Evolutionary conservation across 2,329 filamentous ascomycete genomes (phyloP), one percentile per base, ranked within the genome.

Genomic region (Plenodomus tracheiphilus): DNA sequence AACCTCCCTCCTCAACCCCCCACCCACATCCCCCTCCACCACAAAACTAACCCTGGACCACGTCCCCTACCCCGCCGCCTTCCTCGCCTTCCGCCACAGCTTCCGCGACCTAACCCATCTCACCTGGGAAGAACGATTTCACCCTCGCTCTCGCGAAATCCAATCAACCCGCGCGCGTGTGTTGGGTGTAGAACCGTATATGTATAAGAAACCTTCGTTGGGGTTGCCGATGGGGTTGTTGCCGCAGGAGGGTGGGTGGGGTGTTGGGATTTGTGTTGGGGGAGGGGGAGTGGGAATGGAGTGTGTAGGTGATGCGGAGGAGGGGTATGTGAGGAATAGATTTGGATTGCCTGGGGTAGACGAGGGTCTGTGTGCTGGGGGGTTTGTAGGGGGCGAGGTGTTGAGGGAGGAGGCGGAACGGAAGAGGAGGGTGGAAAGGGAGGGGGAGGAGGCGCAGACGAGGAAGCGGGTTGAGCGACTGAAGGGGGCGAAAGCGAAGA

Each of bases 81-180:
- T 69, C 47, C 57, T 56, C 20, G 46, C 58, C 39, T 77, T 77
- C 65, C 66, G 69, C 39, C 61, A 68, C 39, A 58, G 64, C 7
- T 79, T 78, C 67, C 59, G 63, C 41, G 67, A 71, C 51, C 61
- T 72, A 15, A 77, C 75, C 0, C 59, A 69, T 2, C 57, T 75
- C 1, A 42, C 65, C 2, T 79, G 76, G 76, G 68, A 74, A 50
- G 62, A 75, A 36, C 74, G 76, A 15, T 57, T 74, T 46, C 13
- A 10, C 8, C 58, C 64, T 32, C n/a, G 49, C 11, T 48, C 61
- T 25, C 49, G 46, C 5, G 25, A 32, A 0, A 39, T 63, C 3
- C 65, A 72, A 20, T 57, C 58, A 7, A 28, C 58, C 0, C 61
- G 56, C 25, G 60, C 66, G 0, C 19, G 42, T 4, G 7, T 39